Percentiles rank a stretch among this genome's conserved stretches.
These are phyloP conservation scores for Linderniella brevidens DNA, from an alignment of 257 asterid species.

Conservation along the genomic window DNA sequence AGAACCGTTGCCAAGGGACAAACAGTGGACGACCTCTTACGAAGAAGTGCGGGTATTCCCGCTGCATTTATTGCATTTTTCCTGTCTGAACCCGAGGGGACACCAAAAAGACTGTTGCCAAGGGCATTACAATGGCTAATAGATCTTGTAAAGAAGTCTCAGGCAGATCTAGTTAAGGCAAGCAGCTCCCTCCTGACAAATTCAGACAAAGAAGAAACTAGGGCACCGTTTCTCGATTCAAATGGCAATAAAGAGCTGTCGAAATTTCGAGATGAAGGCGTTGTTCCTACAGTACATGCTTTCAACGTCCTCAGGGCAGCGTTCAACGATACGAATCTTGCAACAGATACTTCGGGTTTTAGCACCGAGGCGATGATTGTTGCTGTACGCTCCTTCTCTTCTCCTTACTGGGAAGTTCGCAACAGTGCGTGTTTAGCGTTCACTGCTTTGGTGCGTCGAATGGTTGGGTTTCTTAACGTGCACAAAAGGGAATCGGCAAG, in stretches of 20 bases:
- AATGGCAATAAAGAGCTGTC: constrained; percentile 30
- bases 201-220: constrained; percentile 12
- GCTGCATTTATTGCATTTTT: constrained; percentile 93
- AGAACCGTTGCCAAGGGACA: constrained; percentile 83
- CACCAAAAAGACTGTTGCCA: constrained; percentile 86
- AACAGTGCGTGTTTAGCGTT: constrained; percentile 96
- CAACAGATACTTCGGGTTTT: constrained; percentile 91
- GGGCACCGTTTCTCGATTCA: constrained; percentile 14
- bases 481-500: constrained; percentile 87
- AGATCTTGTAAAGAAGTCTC: constrained; percentile 40
- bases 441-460: constrained; percentile 91
- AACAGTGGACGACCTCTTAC: constrained; percentile 84
- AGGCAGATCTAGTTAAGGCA: constrained; percentile 25
- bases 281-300: constrained; percentile 86
- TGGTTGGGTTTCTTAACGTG: constrained; percentile 87
- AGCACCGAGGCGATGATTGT: constrained; percentile 73
- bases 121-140: constrained; percentile 79
- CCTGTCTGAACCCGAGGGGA: constrained; percentile 93
- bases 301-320: constrained; percentile 85
- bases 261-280: constrained; percentile 88
- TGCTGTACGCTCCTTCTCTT: constrained; percentile 76
- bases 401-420: constrained; percentile 91
- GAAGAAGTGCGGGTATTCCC: constrained; percentile 99
- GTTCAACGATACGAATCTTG: constrained; percentile 83
- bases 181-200: constrained; percentile 15